Conservation (phyloP, 176 grass and related monocot species). For the Leersia perrieri region DNA sequence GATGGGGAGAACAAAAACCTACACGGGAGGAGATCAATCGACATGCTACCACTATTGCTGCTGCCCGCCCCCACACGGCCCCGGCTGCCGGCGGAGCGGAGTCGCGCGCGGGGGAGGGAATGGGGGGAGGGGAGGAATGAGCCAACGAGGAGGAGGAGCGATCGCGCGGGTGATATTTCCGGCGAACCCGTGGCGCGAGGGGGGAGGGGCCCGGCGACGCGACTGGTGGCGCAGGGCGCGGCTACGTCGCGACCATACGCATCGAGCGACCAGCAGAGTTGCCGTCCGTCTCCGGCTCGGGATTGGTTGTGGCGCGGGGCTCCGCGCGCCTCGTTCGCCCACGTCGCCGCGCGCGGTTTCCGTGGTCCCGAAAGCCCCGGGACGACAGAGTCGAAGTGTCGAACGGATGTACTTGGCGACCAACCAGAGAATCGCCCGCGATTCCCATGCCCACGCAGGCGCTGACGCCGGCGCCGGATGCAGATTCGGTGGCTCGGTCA, state of each 20-base stretch:
- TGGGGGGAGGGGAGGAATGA: background rate
- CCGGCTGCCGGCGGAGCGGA: constrained; percentile 16
- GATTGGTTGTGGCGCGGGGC: constrained; percentile 21
- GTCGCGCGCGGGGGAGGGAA: constrained; percentile 17
- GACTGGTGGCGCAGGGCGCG: constrained; percentile 38
- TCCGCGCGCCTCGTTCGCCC: background rate
- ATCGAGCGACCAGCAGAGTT: constrained; percentile 1
- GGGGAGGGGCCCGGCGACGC: background rate
- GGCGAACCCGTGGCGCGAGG: constrained; percentile 17
- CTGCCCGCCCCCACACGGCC: background rate
- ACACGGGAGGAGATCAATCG: constrained; percentile 24
- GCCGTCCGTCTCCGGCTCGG: constrained; percentile 34
- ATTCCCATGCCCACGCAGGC: constrained; percentile 11
- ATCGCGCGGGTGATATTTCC: constrained; percentile 20
- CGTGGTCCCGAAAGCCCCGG: constrained; percentile 31
- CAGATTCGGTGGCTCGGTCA: constrained; percentile 21
- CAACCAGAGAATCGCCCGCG: constrained; percentile 7
- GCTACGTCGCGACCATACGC: constrained; percentile 22
- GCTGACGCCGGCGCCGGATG: constrained; percentile 25
- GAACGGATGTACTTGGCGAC: constrained; percentile 14
- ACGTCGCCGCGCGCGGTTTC: constrained; percentile 31
- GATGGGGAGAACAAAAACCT: constrained; percentile 27
- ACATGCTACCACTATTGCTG: constrained; percentile 30
- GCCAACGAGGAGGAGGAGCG: background rate
- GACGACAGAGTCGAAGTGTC: constrained; percentile 2